Evolutionary conservation across 306 rosid genomes (phyloP), one percentile per base, ranked within the genome.

Genomic region (Fagus sylvatica): DNA sequence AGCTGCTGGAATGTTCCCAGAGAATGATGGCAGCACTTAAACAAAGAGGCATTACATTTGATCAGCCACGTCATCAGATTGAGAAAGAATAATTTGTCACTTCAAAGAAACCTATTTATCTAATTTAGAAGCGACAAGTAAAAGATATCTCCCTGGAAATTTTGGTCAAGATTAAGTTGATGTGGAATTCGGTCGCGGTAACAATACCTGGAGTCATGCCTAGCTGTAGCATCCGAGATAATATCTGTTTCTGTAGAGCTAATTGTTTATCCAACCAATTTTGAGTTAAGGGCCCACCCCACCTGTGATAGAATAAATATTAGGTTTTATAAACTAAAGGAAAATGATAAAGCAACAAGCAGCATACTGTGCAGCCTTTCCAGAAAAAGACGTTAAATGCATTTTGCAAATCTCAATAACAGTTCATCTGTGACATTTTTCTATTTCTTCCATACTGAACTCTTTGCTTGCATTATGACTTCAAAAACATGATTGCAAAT

Each of bases 171-270:
- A 53, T 36, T 73, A 13, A 5, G 56, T 17, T n/a, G 30, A 22
- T 49, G 60, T 34, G 59, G 68, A 43, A 65, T 39, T 16, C 39
- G 3, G 19, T 6, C 33, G 36, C 2, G 15, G 71, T 4, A 62
- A 33, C 49, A 61, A 73, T 76, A 94, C 98, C 97, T 84, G 98
- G 98, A 75, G 98, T 92, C 98, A 94, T 94, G 83, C 98, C 98
- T 62, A 94, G 87, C 84, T 92, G 96, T 70, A 88, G 86, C 97
- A 94, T 92, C 74, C 93, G 90, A 65, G 91, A 80, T 66, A 94
- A 56, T 78, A 94, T 89, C 79, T 78, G 92, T 83, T 89, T 90
- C 81, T 92, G 97, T 78, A 94, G 87, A 80, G 68, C 69, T 87
- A 92, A 86, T 73, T 94, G 98, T 61, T 90, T 89, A 82, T 90